These are phyloP conservation scores for Fonsecaea pugnacius DNA, from an alignment of 2,329 filamentous ascomycete species.

Conservation along the genomic window DNA sequence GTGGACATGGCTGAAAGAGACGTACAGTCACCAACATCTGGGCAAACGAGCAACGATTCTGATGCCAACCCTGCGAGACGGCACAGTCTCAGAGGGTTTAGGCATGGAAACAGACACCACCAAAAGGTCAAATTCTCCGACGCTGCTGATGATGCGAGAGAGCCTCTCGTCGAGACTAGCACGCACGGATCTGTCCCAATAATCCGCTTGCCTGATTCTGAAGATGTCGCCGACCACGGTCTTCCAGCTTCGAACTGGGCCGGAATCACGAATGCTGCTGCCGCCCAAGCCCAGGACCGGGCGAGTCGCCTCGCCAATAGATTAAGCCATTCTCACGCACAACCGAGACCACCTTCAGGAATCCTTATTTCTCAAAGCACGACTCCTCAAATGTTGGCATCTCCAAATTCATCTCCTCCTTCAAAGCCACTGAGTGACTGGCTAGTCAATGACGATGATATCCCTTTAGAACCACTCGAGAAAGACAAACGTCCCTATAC, in stretches of 20 bases:
- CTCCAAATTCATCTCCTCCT: slow-evolving; percentile 27
- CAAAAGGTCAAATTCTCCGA: slow-evolving; percentile 32
- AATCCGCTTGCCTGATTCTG: slow-evolving; percentile 25
- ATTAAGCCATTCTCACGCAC: slow-evolving; percentile 24
- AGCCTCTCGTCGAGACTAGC: not conserved
- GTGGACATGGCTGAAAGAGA: slow-evolving; percentile 21
- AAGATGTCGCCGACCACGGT: slow-evolving; percentile 28
- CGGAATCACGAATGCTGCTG: slow-evolving; percentile 29
- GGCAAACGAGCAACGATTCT: slow-evolving; percentile 22
- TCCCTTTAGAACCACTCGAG: slow-evolving; percentile 36
- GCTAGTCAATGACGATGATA: slow-evolving; percentile 36
- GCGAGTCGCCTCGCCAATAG: slow-evolving; percentile 29
- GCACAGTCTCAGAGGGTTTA: slow-evolving; percentile 14
- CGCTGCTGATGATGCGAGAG: slow-evolving; percentile 13
- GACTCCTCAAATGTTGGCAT: slow-evolving; percentile 21
- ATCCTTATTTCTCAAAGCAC: slow-evolving; percentile 4
- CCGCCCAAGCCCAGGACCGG: slow-evolving; percentile 30
- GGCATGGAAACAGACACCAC: slow-evolving; percentile 10
- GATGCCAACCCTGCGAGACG: slow-evolving; percentile 12
- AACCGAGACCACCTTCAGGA: slow-evolving; percentile 7
- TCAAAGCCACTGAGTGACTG: slow-evolving; percentile 28
- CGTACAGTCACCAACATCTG: slow-evolving; percentile 3
- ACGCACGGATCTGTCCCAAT: slow-evolving; percentile 20
- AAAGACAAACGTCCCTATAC: slow-evolving; percentile 35
- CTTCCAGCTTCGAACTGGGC: slow-evolving; percentile 21